A percentile compares a stretch with the other conserved stretches of the same genome.
phyloP scores from a whole-genome alignment of 306 rosid genomes.

The Cicer bijugum region DNA sequence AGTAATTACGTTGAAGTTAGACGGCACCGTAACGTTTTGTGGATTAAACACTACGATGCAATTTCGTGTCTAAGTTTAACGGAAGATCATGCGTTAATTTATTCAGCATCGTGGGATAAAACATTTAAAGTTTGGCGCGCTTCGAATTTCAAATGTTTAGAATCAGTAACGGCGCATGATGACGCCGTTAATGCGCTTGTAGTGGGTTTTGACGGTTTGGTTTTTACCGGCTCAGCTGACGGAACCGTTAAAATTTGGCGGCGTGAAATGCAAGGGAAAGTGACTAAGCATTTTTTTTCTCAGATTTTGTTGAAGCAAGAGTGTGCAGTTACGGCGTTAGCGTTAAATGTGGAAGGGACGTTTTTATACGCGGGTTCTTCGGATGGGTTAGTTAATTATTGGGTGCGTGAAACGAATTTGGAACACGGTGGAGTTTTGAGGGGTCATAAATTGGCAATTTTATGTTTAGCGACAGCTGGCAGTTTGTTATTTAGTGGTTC shows the following conservation, averaged over 20 bases:
- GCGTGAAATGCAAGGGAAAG: slow-evolving; percentile 77
- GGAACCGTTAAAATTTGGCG: slow-evolving; percentile 88
- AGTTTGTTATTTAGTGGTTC: slow-evolving; percentile 75
- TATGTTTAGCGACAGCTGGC: slow-evolving; percentile 71
- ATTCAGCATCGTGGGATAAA: slow-evolving; percentile 94
- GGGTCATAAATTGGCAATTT: slow-evolving; percentile 77
- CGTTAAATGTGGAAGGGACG: slow-evolving; percentile 49
- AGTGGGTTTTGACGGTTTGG: slow-evolving; percentile 60
- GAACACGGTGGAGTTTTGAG: slow-evolving; percentile 62
- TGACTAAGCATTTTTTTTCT: slow-evolving; percentile 80
- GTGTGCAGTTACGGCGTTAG: slow-evolving; percentile 76
- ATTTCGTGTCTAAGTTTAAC: slow-evolving; percentile 74
- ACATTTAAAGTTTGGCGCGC: slow-evolving; percentile 85
- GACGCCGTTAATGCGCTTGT: slow-evolving; percentile 83
- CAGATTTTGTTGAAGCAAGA: slow-evolving; percentile 76
- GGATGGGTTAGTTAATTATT: slow-evolving; percentile 72
- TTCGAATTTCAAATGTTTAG: slow-evolving; percentile 75
- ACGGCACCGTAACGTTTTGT: slow-evolving; percentile 52
- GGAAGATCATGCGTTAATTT: slow-evolving; percentile 61
- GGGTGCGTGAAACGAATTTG: slow-evolving; percentile 60
- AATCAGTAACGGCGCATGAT: slow-evolving; percentile 79
- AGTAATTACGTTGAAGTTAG: slow-evolving; percentile 78
- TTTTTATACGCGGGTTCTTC: slow-evolving; percentile 72
- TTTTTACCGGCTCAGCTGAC: slow-evolving; percentile 86
- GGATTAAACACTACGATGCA: slow-evolving; percentile 88